These are phyloP conservation scores for Sporisorium graminicola DNA, from an alignment of 1,284 basidiomycete species.

Conservation along the genomic window DNA sequence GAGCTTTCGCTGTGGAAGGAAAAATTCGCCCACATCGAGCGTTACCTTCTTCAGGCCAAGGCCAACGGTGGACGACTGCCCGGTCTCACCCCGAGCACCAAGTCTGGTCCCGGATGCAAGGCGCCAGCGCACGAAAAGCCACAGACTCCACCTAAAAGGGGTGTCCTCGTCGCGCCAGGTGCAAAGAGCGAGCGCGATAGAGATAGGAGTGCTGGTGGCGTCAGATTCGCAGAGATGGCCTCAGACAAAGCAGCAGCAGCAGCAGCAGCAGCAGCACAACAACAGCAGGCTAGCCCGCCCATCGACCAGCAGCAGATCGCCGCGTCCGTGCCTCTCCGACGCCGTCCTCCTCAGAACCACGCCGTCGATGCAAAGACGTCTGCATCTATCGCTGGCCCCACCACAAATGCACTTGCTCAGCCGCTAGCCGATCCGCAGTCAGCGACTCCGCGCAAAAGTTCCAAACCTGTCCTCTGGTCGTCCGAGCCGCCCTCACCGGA, in stretches of 20 bases:
- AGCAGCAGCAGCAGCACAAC: too few species aligned
- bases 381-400: neutral
- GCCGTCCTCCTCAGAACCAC: neutral
- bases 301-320: neutral
- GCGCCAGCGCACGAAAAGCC: constrained; percentile 50
- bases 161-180: constrained; percentile 26
- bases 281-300: neutral
- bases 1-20: constrained; percentile 45
- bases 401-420: neutral
- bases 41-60: constrained; percentile 20
- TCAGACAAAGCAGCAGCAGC: neutral
- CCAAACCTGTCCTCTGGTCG: constrained; percentile 34
- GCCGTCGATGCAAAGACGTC: neutral
- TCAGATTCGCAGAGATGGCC: constrained; percentile 28
- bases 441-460: constrained; percentile 19
- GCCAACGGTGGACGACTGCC: constrained; percentile 27
- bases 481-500: constrained; percentile 22
- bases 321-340: constrained; percentile 28
- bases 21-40: constrained; percentile 45
- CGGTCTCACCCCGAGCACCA: constrained; percentile 16
- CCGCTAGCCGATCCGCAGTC: neutral
- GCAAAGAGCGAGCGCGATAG: constrained; percentile 17
- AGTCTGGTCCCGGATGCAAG: constrained; percentile 46
- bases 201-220: constrained; percentile 20
- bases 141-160: constrained; percentile 21